Evolutionary conservation across 768 basidiomycete species (phyloP), one percentile per base, ranked within the genome.

Genomic region (Suillus fuscotomentosus): DNA sequence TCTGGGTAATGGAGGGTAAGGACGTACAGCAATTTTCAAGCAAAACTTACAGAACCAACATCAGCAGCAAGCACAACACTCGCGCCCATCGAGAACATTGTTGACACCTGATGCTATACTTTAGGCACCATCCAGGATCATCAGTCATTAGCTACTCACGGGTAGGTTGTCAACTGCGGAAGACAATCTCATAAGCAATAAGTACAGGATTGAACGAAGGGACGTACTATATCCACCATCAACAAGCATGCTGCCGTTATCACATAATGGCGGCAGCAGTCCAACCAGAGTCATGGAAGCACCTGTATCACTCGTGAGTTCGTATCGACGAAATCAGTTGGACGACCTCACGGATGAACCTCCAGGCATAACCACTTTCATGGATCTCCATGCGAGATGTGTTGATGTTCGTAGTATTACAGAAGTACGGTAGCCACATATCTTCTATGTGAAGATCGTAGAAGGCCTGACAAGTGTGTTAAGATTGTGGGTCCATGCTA

Each of bases 391-490:
- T 99, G 10, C 89, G 85, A 10, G 95, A 97, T 53, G 92, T 94
- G 60, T 90, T 95, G 75, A 99, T 97, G 70, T 98, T 98, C 22
- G 97, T 97, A 3, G 97, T 94, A 71, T 99, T 99, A 78, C 95
- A 97, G 78, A 97, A 99, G 80, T 88, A 98, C 5, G 97, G 97
- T 7, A 99, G 82, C 97, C 97, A 99, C 92, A 97, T 97, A 77
- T 97, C 96, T 76, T 95, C 92, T 47, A 94, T 94, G 70, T 98
- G 95, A 48, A 95, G 86, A 75, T 94, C 94, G 69, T 95, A 97
- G 74, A 97, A 97, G 20, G 92, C 87, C 86, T 94, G 71, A 20
- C 55, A 55, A 51, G 48, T 36, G 15, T 36, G 67, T 39, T 67
- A 68, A 43, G 36, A 22, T n/a, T 71, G 53, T 41, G n/a, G 8